Evolutionary conservation across 805 yeast genomes (phyloP), one percentile per base, ranked within the genome.

Genomic region (Suhomyces vadensis): DNA sequence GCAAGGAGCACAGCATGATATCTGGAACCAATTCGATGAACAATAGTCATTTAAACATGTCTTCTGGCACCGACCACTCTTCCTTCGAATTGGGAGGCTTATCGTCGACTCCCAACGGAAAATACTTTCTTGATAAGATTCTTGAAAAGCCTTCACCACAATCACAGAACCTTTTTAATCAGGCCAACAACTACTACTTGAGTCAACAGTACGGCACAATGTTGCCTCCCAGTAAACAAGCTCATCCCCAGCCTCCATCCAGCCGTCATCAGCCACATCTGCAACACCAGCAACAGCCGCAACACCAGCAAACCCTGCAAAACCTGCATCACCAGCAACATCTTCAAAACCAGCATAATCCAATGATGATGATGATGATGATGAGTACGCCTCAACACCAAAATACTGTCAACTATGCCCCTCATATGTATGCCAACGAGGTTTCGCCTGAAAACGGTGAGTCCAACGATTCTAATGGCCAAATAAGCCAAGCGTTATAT

Each of bases 321-420:
- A 55, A 39, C 24, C 19, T 26, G 27, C 52, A 37, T 10, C 53
- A 48, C 17, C 36, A 16, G 27, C 51, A 26, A 11, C 49, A 40
- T 24, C 52, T 46, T 35, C 51, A 33, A 31, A 53, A 52, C 47
- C 52, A 41, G 23, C 56, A 49, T 13, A 54, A 47, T 10, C 48
- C 42, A 19, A 41, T 43, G 38, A 47, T 44, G 50, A 43, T 43
- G 47, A 58, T 62, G 67, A 67, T 66, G 69, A 57, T 65, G 61
- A 67, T 71, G 73, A 69, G 74, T 40, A 71, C 76, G 5, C 76
- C 76, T 3, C 73, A 67, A 43, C 73, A 67, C 47, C 68, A 61
- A 25, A 56, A 54, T 41, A 50, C 64, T 5, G 40, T 57, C 13
- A 53, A 57, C 43, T 65, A 62, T 44, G 47, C 48, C 14, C 55